Conservation (phyloP, 805 yeast species). For the Ascoidea asiatica region DNA sequence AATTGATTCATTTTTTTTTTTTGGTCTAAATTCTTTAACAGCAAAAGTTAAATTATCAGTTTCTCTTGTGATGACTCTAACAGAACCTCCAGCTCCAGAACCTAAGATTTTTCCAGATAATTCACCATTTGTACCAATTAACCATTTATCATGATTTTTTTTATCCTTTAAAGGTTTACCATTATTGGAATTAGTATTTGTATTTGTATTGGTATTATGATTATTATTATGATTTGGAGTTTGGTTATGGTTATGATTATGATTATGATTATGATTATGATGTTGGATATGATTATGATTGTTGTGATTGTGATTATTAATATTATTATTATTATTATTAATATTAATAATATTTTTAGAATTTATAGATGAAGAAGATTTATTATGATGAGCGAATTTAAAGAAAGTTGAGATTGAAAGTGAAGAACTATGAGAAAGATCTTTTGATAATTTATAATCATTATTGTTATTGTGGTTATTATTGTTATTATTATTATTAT, state of each 20-base stretch:
- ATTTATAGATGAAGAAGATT: slow-evolving; percentile 1
- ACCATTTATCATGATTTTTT: slow-evolving; percentile 36
- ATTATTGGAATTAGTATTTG: slow-evolving; percentile 3
- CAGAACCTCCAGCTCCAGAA: slow-evolving; percentile 83
- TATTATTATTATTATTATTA: slow-evolving; percentile 7
- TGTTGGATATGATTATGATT: slow-evolving; percentile 6
- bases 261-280: slow-evolving; percentile 4
- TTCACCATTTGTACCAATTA: slow-evolving; percentile 51
- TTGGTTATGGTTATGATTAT: not conserved
- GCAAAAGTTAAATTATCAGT: slow-evolving; percentile 65
- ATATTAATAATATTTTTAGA: slow-evolving; percentile 1
- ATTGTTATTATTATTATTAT: not conserved
- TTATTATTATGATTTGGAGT: not conserved
- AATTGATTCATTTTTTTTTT: slow-evolving; percentile 53
- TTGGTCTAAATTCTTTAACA: slow-evolving; percentile 68
- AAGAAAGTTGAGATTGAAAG: not conserved
- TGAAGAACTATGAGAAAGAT: slow-evolving; percentile 20
- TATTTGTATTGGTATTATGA: not conserved
- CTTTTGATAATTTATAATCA: not conserved
- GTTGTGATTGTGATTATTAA: slow-evolving; percentile 9
- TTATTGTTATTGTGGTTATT: slow-evolving; percentile 9
- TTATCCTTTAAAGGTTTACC: slow-evolving; percentile 19
- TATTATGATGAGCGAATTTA: not conserved
- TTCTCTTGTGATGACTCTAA: slow-evolving; percentile 55
- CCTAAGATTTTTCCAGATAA: slow-evolving; percentile 64